Evolutionary conservation across 2,329 filamentous ascomycete genomes (phyloP).

Genomic region (Stemphylium vesicarium): DNA sequence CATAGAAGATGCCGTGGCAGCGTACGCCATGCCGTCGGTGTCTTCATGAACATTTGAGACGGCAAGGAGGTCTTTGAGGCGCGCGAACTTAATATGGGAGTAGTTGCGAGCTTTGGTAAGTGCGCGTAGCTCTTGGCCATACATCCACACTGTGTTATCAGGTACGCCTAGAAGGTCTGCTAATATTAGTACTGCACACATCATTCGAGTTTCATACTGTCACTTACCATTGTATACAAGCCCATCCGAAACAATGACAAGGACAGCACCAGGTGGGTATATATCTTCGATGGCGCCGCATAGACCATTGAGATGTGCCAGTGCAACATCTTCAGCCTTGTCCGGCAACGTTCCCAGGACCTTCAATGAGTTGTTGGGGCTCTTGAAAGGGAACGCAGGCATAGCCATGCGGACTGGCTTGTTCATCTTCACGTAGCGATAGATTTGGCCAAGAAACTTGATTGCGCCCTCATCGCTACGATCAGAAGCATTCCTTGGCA

Average conservation of each 20-base stretch:
- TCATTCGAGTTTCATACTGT: neutral
- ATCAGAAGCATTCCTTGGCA: slow-evolving; percentile 12
- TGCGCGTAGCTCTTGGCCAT: slow-evolving; percentile 21
- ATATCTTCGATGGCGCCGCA: slow-evolving; percentile 48
- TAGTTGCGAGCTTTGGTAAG: slow-evolving; percentile 17
- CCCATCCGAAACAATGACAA: slow-evolving; percentile 52
- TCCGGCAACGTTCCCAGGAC: slow-evolving; percentile 57
- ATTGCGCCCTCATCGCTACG: slow-evolving; percentile 22
- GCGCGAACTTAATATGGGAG: slow-evolving; percentile 24
- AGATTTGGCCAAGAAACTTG: slow-evolving; percentile 20
- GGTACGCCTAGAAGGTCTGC: slow-evolving; percentile 51
- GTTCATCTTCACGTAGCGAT: slow-evolving; percentile 2
- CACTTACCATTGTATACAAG: slow-evolving; percentile 47
- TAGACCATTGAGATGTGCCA: slow-evolving; percentile 50
- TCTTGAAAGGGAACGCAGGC: slow-evolving; percentile 68
- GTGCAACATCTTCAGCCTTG: slow-evolving; percentile 51
- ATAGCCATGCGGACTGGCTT: slow-evolving; percentile 32
- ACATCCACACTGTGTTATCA: slow-evolving; percentile 52
- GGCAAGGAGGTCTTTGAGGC: slow-evolving; percentile 21
- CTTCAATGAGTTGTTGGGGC: slow-evolving; percentile 61
- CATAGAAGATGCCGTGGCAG: slow-evolving; percentile 20
- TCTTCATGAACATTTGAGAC: slow-evolving; percentile 13
- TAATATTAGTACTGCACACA: neutral
- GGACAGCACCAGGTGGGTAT: slow-evolving; percentile 48
- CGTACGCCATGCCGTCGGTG: slow-evolving; percentile 22